Percentiles rank a stretch among this genome's conserved stretches.
phyloP scores from a whole-genome alignment of 371 early-diverging fungal genomes.

The Basidiobolus meristosporus region DNA sequence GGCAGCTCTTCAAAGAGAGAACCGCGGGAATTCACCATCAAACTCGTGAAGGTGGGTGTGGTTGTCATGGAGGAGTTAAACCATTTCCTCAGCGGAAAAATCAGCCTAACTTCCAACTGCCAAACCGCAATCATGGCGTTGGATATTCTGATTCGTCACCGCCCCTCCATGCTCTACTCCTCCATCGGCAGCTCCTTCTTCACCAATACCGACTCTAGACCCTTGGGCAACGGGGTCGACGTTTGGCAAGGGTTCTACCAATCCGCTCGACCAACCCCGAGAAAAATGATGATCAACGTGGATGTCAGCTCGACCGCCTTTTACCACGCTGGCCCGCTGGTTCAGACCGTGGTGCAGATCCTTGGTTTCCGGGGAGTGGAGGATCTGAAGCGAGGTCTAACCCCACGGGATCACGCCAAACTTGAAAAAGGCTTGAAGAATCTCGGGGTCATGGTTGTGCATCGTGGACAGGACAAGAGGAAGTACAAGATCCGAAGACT shows the following conservation, averaged over 20 bases:
- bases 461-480: slow-evolving; percentile 41
- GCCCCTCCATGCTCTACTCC: slow-evolving; percentile 39
- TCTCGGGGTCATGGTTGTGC: slow-evolving; percentile 43
- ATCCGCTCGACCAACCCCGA: slow-evolving; percentile 48
- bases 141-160: slow-evolving; percentile 60
- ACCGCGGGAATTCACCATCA: slow-evolving; percentile 18
- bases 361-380: slow-evolving; percentile 27
- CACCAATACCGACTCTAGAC: slow-evolving; percentile 33
- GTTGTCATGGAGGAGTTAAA: slow-evolving; percentile 28
- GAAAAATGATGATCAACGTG: slow-evolving; percentile 52
- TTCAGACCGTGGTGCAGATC: slow-evolving; percentile 32
- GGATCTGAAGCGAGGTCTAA: slow-evolving; percentile 39
- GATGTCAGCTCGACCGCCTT: slow-evolving; percentile 76
- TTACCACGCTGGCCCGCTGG: slow-evolving; percentile 44
- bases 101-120: slow-evolving; percentile 13
- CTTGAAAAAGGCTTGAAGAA: slow-evolving; percentile 48
- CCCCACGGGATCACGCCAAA: slow-evolving; percentile 29
- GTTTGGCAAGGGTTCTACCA: slow-evolving; percentile 85
- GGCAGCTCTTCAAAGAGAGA: slow-evolving; percentile 8
- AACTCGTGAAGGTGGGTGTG: slow-evolving; percentile 29
- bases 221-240: slow-evolving; percentile 55
- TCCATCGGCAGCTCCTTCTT: slow-evolving; percentile 76
- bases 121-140: slow-evolving; percentile 51
- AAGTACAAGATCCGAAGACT: slow-evolving; percentile 43
- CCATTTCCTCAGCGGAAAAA: slow-evolving; percentile 20